Percentiles rank a stretch among this genome's conserved stretches.
Evolutionary conservation across 2,329 filamentous ascomycete species (phyloP).

Genomic region (Fusarium lateritium): DNA sequence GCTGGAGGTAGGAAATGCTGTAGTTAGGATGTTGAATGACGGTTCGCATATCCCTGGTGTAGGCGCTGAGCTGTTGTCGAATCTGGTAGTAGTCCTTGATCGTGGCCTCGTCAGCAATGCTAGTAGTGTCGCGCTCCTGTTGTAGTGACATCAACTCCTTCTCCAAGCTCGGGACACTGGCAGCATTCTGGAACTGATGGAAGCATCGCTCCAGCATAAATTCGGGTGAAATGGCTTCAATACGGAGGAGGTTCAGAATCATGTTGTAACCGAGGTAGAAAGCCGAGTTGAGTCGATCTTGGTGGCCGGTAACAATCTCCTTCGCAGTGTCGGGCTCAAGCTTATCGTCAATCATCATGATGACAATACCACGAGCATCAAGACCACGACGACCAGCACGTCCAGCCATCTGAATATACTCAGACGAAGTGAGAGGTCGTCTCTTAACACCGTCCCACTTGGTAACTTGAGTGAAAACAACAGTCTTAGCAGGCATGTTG

Average conservation of each 20-base stretch:
- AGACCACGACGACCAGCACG: conserved; percentile 96
- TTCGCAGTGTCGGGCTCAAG: conserved; percentile 96
- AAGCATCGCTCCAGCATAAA: conserved; percentile 99
- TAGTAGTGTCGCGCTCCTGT: conserved; percentile 78
- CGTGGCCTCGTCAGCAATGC: conserved; percentile 87
- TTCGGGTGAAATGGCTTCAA: conserved; percentile 99
- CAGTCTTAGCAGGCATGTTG: conserved; percentile 99
- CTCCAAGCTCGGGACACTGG: conserved; percentile 86
- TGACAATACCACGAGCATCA: conserved; percentile 97
- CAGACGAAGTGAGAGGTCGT: conserved; percentile 91
- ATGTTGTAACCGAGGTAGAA: conserved; percentile 99
- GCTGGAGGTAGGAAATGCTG: conserved; percentile 85
- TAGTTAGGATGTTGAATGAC: conserved; percentile 95
- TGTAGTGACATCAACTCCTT: conserved; percentile 86
- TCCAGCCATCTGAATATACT: conserved; percentile 99
- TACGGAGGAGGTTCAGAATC: conserved; percentile 95
- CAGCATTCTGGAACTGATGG: conserved; percentile 97
- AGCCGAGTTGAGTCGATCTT: conserved; percentile 96
- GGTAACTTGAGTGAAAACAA: conserved; percentile 96
- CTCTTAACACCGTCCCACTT: conserved; percentile 91
- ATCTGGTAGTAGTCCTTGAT: conserved; percentile 96
- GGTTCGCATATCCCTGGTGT: conserved; percentile 89
- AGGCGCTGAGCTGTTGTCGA: conserved; percentile 84
- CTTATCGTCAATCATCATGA: conserved; percentile 99
- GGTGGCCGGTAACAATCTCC: conserved; percentile 94